Conservation (phyloP, 2,329 filamentous ascomycete genomes). For the Verruconis gallopava region DNA sequence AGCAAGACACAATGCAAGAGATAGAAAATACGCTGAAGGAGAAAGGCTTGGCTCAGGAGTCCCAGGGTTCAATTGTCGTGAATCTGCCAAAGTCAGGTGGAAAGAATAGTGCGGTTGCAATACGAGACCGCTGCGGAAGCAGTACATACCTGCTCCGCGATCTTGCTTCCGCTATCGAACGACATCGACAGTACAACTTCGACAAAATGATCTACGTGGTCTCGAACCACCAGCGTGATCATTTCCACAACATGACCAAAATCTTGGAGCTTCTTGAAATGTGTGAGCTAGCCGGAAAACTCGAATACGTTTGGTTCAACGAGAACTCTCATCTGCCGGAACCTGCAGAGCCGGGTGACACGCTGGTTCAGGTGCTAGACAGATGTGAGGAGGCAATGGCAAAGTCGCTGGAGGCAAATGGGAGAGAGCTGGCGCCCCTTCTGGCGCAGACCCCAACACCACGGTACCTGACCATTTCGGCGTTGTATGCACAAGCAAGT, state of each 20-base stretch:
- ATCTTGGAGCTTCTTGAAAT: conserved; percentile 60
- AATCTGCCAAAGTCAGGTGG: conserved; percentile 61
- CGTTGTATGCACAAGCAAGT: conserved; percentile 20
- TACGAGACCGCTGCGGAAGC: conserved; percentile 62
- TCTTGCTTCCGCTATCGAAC: conserved; percentile 58
- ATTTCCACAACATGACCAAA: conserved; percentile 64
- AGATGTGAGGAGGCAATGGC: conserved; percentile 16
- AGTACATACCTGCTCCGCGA: conserved; percentile 68
- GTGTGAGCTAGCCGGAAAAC: conserved; percentile 52
- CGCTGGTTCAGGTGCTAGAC: conserved; percentile 56
- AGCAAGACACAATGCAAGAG: conserved; percentile 51
- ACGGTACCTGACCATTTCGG: conserved; percentile 13
- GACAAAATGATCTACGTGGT: conserved; percentile 75
- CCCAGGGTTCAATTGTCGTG: conserved; percentile 58
- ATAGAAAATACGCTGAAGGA: conserved; percentile 50
- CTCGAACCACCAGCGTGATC: conserved; percentile 57
- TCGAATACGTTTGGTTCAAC: conserved; percentile 65
- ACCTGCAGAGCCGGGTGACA: conserved; percentile 48
- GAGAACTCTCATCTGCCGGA: conserved; percentile 39
- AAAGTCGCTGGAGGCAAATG: conserved; percentile 13
- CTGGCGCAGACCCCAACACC: too few relatives aligned
- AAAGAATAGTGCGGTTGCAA: conserved; percentile 54
- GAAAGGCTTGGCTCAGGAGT: conserved; percentile 53
- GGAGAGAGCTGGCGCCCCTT: too few relatives aligned
- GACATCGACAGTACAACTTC: conserved; percentile 48